Evolutionary conservation across 495 filamentous ascomycete species (phyloP), one percentile per base, ranked within the genome.

Genomic region (Aspergillus nanangensis): DNA sequence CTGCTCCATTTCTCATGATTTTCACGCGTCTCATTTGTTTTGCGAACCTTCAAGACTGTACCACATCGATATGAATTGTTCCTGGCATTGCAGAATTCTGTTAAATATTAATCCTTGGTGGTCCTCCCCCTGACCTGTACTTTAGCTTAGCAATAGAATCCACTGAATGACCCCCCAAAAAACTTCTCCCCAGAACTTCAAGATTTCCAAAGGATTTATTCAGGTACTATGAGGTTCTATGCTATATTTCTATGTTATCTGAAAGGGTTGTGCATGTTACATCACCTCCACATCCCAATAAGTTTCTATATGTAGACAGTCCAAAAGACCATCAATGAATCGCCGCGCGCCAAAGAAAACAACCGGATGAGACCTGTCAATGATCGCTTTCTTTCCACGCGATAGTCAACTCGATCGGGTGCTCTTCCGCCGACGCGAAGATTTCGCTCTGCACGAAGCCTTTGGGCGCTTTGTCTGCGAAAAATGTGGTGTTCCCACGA

Each of bases 381-480:
- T n/a, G n/a, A n/a, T n/a, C n/a, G n/a, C n/a, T n/a, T n/a, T 43
- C 40, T 17, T 48, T 54, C 71, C 69, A 75, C 0, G 44, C 53
- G 19, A 75, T 64, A 14, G 58, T 58, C 15, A 75, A 39, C 41
- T 72, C 63, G 38, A 75, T 57, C 8, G 55, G 52, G 50, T 72
- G 69, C 3, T 62, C 61, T 17, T 46, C 61, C 34, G 58, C 39
- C 8, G 64, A 60, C 22, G 59, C 59, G 38, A 58, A 75, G 17
- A 75, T 42, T 31, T 58, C 58, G 52, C 69, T 72, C 44, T 71
- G 58, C 8, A 57, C 58, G 4, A 47, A 52, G 8, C 80, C 81
- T 45, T 69, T 75, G 11, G 82, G 81, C 5, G 79, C 64, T 22
- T 75, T 75, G 24, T 74, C 69, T 1, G 81, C 79, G 51, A 75